Conservation (phyloP, 768 basidiomycete species). For the Pisolithus orientalis region DNA sequence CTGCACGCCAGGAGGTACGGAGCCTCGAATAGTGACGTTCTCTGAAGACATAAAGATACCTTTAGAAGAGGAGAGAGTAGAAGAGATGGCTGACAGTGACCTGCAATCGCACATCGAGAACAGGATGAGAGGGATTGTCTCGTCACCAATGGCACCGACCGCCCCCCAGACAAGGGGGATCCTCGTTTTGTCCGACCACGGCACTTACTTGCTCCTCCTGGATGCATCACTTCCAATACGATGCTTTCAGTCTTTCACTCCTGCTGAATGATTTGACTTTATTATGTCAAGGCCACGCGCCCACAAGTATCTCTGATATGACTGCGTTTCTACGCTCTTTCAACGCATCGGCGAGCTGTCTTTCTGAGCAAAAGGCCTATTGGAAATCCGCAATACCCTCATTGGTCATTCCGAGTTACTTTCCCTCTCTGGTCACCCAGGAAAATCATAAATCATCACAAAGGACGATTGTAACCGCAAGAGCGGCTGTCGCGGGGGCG, state of each 20-base stretch:
- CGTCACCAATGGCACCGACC: slow-evolving; percentile 14
- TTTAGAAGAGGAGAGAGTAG: slow-evolving; percentile 6
- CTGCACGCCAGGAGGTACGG: slow-evolving; percentile 7
- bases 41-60: slow-evolving; percentile 6
- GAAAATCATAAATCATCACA: background rate
- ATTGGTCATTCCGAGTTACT: slow-evolving; percentile 18
- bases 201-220: slow-evolving; percentile 23
- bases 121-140: slow-evolving; percentile 19
- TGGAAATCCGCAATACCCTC: slow-evolving; percentile 31
- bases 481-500: slow-evolving; percentile 38
- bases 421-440: slow-evolving; percentile 17
- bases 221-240: slow-evolving; percentile 48
- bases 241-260: slow-evolving; percentile 40
- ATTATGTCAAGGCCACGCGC: slow-evolving; percentile 25
- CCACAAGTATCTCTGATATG: slow-evolving; percentile 19
- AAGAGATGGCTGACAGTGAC: slow-evolving; percentile 6
- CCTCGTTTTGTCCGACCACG: slow-evolving; percentile 9
- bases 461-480: slow-evolving; percentile 21
- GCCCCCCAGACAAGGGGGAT: slow-evolving; percentile 17
- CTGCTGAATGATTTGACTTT: slow-evolving; percentile 34
- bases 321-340: slow-evolving; percentile 24
- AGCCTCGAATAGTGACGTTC: slow-evolving; percentile 22
- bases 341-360: slow-evolving; percentile 12
- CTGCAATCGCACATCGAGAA: slow-evolving; percentile 3
- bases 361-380: slow-evolving; percentile 23